Percentiles rank a stretch among this genome's conserved stretches.
phyloP scores from a whole-genome alignment of 2,329 filamentous ascomycete genomes.

The Alternaria gaisen region DNA sequence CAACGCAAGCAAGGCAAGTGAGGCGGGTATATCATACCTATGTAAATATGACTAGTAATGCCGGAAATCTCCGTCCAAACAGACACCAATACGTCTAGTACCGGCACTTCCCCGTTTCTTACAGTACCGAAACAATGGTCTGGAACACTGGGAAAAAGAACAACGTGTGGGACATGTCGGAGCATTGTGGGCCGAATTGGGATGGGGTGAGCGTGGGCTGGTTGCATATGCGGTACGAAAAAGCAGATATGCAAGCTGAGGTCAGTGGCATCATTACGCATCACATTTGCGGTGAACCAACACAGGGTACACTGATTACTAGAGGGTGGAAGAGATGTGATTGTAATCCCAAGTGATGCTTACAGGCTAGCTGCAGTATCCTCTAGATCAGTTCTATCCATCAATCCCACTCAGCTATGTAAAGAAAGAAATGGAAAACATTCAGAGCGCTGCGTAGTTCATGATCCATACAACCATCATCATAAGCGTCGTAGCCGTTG shows the following conservation, averaged over 20 bases:
- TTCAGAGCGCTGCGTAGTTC: constrained; percentile 26
- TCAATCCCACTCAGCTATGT: neutral
- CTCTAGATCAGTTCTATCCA: neutral
- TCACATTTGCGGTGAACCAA: constrained; percentile 6
- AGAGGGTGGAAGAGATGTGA: constrained; percentile 1
- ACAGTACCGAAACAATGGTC: neutral
- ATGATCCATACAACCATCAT: constrained; percentile 17
- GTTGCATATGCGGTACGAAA: neutral
- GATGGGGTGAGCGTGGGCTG: neutral
- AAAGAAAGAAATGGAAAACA: constrained; percentile 13
- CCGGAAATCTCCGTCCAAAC: neutral
- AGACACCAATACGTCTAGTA: neutral
- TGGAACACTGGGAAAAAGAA: neutral
- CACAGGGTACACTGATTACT: neutral
- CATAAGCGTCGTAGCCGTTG: constrained; percentile 25
- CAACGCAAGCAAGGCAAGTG: neutral
- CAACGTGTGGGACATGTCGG: neutral
- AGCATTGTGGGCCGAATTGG: neutral
- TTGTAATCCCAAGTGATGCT: neutral
- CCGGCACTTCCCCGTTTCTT: constrained; percentile 1
- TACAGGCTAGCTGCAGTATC: neutral
- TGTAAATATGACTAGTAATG: neutral
- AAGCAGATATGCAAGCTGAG: neutral
- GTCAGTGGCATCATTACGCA: neutral
- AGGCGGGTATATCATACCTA: neutral